phyloP scores from a whole-genome alignment of 2,329 filamentous ascomycete species.

The Hypoxylon sp. region DNA sequence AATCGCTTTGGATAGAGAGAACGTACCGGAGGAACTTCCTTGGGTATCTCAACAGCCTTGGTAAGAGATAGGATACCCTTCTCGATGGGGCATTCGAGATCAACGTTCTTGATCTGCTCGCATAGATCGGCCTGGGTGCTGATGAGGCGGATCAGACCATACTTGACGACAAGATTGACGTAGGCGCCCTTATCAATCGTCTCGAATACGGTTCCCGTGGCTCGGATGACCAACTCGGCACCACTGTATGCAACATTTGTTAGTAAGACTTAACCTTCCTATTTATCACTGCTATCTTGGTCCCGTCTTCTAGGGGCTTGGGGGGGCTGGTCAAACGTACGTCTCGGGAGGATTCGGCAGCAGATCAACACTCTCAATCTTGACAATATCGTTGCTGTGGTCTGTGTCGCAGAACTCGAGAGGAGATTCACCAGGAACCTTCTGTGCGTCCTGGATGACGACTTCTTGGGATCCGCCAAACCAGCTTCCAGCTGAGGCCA shows the following conservation, averaged over 20 bases:
- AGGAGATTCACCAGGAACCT: slow-evolving; percentile 88
- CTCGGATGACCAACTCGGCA: slow-evolving; percentile 81
- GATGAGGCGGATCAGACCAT: slow-evolving; percentile 91
- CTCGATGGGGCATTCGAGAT: slow-evolving; percentile 89
- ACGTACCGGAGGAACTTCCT: slow-evolving; percentile 89
- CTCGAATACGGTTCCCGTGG: slow-evolving; percentile 80
- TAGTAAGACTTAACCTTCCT: slow-evolving; percentile 41
- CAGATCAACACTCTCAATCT: slow-evolving; percentile 85
- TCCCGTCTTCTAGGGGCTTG: slow-evolving; percentile 7
- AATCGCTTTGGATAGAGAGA: background rate
- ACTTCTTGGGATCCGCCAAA: slow-evolving; percentile 66
- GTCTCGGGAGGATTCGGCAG: slow-evolving; percentile 87
- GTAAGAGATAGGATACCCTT: slow-evolving; percentile 80
- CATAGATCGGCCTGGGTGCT: slow-evolving; percentile 87
- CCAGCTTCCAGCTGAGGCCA: slow-evolving; percentile 64
- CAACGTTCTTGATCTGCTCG: slow-evolving; percentile 89
- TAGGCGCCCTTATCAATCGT: slow-evolving; percentile 83
- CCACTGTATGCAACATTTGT: slow-evolving; percentile 71
- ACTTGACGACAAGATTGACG: slow-evolving; percentile 89
- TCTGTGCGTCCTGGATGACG: slow-evolving; percentile 67
- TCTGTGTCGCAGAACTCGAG: slow-evolving; percentile 81
- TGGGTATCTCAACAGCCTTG: slow-evolving; percentile 88
- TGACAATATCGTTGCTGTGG: slow-evolving; percentile 78
- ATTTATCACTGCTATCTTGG: slow-evolving; percentile 4
- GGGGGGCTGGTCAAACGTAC: slow-evolving; percentile 68